phyloP scores from a whole-genome alignment of 768 basidiomycete genomes.

The Dictyophora rubrovolvata region DNA sequence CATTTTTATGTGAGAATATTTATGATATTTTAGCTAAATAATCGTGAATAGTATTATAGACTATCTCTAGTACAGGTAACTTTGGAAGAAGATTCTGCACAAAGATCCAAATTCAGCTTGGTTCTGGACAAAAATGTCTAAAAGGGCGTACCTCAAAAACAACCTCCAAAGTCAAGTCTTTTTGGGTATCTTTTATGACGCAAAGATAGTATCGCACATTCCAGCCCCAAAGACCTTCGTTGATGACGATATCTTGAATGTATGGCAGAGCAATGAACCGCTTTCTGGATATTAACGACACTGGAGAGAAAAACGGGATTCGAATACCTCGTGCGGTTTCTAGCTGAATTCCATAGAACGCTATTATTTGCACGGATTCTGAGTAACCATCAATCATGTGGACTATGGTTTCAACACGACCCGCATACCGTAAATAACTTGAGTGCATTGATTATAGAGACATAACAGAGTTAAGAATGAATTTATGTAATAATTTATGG shows the following conservation, averaged over 20 bases:
- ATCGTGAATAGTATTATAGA: conserved; percentile 54
- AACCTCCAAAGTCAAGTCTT: conserved; percentile 32
- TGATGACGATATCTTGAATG: conserved; percentile 57
- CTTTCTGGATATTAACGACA: conserved; percentile 25
- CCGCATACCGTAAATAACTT: conserved; percentile 37
- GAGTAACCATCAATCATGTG: background rate
- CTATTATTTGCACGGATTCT: conserved; percentile 66
- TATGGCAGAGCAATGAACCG: conserved; percentile 49
- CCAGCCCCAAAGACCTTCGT: conserved; percentile 67
- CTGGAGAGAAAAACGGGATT: conserved; percentile 22
- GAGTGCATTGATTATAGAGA: conserved; percentile 31
- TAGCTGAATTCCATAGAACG: conserved; percentile 61
- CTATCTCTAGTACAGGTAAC: conserved; percentile 46
- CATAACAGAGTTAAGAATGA: background rate
- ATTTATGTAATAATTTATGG: background rate
- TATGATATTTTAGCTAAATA: background rate
- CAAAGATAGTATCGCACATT: conserved; percentile 56
- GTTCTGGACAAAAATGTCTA: background rate
- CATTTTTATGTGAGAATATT: no score
- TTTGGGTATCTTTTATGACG: conserved; percentile 6
- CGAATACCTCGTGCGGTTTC: conserved; percentile 54
- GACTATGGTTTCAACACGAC: background rate
- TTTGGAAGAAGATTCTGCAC: conserved; percentile 56
- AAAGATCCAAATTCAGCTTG: conserved; percentile 3
- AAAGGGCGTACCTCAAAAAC: conserved; percentile 46